Base-by-base conservation (phyloP, 2,329 filamentous ascomycete genomes). In the Westerdykella sp. region DNA sequence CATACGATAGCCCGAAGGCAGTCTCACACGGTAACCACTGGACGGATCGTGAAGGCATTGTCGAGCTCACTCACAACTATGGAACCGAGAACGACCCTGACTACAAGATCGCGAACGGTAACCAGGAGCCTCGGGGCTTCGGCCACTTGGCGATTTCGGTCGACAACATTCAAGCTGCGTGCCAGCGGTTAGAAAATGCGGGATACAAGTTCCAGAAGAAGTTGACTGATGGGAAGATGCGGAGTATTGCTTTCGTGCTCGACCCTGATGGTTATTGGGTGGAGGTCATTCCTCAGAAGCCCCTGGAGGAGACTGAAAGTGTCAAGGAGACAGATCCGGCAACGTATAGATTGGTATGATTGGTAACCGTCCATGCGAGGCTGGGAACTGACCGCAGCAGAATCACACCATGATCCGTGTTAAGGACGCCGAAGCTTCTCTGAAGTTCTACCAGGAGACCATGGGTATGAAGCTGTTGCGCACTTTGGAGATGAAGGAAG, bases 201-300 rank as follows among this genome's bases (percentile, higher is more conserved):
- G 90, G 90, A 0, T 95, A 95, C 71, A 79, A 78, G 50, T 98
- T 97, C 71, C 88, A 97, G 76, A 97, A 97, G 80, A 94, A 87
- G 71, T 74, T 97, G 44, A 81, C 81, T 0, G 91, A 97, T 53
- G 93, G 93, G 2, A 78, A 84, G 44, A 68, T 68, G 65, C 60
- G 58, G 37, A 71, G 86, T 60, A 95, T 97, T 59, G 93, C 91
- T 1, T 97, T 97, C 63, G 90, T 77, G 1, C 78, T 95, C 42
- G 89, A 95, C 56, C 89, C 89, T 0, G 87, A 95, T 66, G 84
- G 63, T 22, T 73, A 74, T 52, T 73, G 73, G 85, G 84, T 93
- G 3, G 87, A 93, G 69, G 75, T 94, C 37, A 80, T 94, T 55
- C 82, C 84, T 9, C 83, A 85, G 65, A 85, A 85, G 59, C 71